Evolutionary conservation across 108 stramenopile species (phyloP).

Genomic region (Stephanodiscus triporus): DNA sequence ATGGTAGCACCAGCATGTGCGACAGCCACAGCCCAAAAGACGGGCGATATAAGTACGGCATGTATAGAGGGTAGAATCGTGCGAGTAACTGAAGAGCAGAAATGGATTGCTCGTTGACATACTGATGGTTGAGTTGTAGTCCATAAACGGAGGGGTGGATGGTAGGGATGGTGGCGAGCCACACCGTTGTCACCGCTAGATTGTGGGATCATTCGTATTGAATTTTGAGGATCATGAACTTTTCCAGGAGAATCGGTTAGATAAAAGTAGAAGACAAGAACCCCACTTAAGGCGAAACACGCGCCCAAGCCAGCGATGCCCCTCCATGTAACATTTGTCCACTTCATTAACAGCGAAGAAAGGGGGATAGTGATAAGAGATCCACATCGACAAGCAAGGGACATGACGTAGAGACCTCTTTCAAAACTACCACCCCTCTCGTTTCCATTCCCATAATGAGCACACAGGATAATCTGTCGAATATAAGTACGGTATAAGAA

Average conservation of each 20-base stretch:
- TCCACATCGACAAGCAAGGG: slow-evolving; percentile 76
- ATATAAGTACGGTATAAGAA: neutral
- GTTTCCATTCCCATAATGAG: slow-evolving; percentile 64
- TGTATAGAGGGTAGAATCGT: slow-evolving; percentile 65
- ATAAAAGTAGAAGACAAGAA: slow-evolving; percentile 60
- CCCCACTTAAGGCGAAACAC: slow-evolving; percentile 51
- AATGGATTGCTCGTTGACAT: slow-evolving; percentile 12
- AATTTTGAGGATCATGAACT: slow-evolving; percentile 79
- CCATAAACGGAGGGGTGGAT: slow-evolving; percentile 14
- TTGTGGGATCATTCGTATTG: slow-evolving; percentile 49
- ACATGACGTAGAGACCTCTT: slow-evolving; percentile 67
- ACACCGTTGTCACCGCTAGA: slow-evolving; percentile 12
- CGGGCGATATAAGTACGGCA: slow-evolving; percentile 59
- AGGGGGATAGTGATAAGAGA: slow-evolving; percentile 68
- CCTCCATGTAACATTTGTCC: slow-evolving; percentile 59
- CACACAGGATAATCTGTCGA: slow-evolving; percentile 42
- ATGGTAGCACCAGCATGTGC: slow-evolving; percentile 78
- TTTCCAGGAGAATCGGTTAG: slow-evolving; percentile 63
- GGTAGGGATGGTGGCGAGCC: slow-evolving; percentile 4
- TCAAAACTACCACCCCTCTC: slow-evolving; percentile 58
- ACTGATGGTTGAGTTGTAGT: slow-evolving; percentile 7
- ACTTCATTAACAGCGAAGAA: slow-evolving; percentile 59
- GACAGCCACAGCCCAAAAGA: slow-evolving; percentile 81
- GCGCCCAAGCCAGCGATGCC: slow-evolving; percentile 60
- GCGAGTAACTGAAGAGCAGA: slow-evolving; percentile 14